Evolutionary conservation across 768 basidiomycete genomes (phyloP).

Genomic region (Coprinopsis strossmayeri): DNA sequence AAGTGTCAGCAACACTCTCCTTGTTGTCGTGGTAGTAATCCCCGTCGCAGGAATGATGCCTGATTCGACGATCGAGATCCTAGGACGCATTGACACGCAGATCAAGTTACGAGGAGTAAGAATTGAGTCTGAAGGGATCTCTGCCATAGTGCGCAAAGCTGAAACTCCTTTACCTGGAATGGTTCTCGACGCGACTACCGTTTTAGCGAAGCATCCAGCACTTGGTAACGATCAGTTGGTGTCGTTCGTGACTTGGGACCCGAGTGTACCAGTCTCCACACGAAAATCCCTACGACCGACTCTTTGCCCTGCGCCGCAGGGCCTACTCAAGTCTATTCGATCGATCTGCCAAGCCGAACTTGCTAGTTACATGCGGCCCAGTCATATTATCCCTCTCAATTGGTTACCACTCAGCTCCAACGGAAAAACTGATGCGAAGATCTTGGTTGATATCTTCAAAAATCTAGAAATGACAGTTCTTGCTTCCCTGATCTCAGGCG

Average conservation of each 20-base stretch:
- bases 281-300: conserved; percentile 25
- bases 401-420: conserved; percentile 40
- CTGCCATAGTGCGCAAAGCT: conserved; percentile 33
- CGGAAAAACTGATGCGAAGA: conserved; percentile 30
- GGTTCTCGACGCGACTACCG: conserved; percentile 32
- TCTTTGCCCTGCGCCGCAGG: conserved; percentile 17
- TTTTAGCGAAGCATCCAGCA: conserved; percentile 35
- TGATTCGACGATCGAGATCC: conserved; percentile 39
- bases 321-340: conserved; percentile 25
- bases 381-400: conserved; percentile 40
- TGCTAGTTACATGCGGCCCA: conserved; percentile 46
- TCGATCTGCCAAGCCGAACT: conserved; percentile 33
- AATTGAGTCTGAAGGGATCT: conserved; percentile 47
- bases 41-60: conserved; percentile 37
- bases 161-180: conserved; percentile 16
- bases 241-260: conserved; percentile 39
- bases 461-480: conserved; percentile 20
- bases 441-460: conserved; percentile 25
- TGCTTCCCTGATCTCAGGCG: conserved; percentile 15
- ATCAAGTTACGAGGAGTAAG: conserved; percentile 48
- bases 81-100: conserved; percentile 46
- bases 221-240: conserved; percentile 40
- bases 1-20: conserved; percentile 11
- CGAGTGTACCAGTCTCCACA: conserved; percentile 25
- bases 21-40: background rate